Base-by-base conservation (phyloP, 495 filamentous ascomycete genomes). In the Bacidia rubella region DNA sequence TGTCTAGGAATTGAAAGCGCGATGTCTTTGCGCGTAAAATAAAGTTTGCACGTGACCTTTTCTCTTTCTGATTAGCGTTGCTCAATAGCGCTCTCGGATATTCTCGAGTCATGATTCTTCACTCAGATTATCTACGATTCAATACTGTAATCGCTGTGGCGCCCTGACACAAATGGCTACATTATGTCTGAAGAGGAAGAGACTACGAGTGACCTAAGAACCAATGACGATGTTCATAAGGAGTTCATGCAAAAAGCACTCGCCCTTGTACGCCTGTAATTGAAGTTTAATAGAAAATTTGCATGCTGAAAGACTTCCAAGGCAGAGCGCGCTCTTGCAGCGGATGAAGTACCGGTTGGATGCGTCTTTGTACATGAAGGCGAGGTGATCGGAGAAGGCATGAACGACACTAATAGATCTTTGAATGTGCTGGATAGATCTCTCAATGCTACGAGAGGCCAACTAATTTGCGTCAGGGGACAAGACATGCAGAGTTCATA, bases 401-500 rank as follows among this genome's bases (percentile, higher is more conserved):
- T 92, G 86, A 98, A 98, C 58, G 90, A 90, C 23, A 98, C 92
- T 25, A 98, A 97, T 62, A 74, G 82, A 50, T 90, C 84, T 9
- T 79, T 85, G 64, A 83, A 83, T 67, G 79, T 82, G 49, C 21
- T 44, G 41, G 11, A 41, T 29, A 2, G 26, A 23, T 11, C 27
- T n/a, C 35, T 45, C 19, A 21, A 35, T 35, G 29, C 15, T 15
- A 35, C 15, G 29, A 15, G 15, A 17, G 19, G 15, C 26, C 0
- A n/a, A 17, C 11, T 41, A 17, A 23, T 32, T 9, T 19, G n/a
- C 12, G 11, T 3, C 68, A 94, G 75, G 90, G 92, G 9, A 97
- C 93, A 24, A 76, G 89, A 19, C 92, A 98, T 63, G 92, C 92
- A 39, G 92, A 98, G 62, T 89, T 96, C 59, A 74, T 95, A 62